Evolutionary conservation across 139 green algal genomes (phyloP).

Genomic region (Edaphochlamys debaryana): DNA sequence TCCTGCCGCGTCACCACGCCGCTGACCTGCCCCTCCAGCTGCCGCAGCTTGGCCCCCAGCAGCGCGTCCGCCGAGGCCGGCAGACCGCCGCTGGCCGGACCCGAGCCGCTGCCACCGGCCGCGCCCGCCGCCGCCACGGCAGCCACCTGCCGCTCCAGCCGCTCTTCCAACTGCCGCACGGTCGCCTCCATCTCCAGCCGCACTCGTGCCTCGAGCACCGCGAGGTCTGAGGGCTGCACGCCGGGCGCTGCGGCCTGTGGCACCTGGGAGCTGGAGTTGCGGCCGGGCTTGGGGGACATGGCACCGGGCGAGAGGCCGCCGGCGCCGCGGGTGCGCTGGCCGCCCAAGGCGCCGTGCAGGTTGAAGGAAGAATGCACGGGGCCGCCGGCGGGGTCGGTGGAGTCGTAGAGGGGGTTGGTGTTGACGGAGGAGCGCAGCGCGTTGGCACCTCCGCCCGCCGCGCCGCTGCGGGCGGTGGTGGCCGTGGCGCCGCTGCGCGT

Average conservation of each 20-base stretch:
- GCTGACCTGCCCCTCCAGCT: conserved; percentile 39
- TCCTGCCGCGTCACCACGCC: conserved; percentile 43
- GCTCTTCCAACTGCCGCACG: conserved; percentile 21
- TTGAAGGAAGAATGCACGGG: conserved; percentile 11
- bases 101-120: background rate
- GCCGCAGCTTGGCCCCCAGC: conserved; percentile 23
- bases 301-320: conserved; percentile 3
- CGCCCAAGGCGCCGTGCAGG: background rate
- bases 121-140: background rate
- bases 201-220: conserved; percentile 22
- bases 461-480: no score
- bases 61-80: conserved; percentile 14
- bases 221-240: background rate
- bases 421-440: background rate
- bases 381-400: background rate
- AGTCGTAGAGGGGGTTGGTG: conserved; percentile 53
- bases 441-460: background rate
- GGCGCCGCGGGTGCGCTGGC: background rate
- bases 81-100: background rate
- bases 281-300: background rate
- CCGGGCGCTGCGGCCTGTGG: background rate
- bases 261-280: background rate
- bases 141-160: background rate
- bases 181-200: conserved; percentile 19
- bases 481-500: background rate